phyloP scores from a whole-genome alignment of 2,329 filamentous ascomycete genomes.

The Epichloe uncinata region DNA sequence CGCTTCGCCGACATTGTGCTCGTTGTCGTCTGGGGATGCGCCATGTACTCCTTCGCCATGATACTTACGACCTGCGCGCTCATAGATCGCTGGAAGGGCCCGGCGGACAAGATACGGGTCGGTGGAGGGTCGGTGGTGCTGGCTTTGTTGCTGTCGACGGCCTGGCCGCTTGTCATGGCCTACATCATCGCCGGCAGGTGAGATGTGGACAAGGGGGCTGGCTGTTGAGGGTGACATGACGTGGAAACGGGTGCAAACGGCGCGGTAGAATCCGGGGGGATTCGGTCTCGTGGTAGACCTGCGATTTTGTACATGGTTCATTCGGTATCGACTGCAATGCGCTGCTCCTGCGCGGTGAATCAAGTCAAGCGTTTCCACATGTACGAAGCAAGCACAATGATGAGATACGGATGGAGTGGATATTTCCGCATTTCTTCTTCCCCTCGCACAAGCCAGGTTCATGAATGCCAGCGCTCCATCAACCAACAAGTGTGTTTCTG shows the following conservation, averaged over 20 bases:
- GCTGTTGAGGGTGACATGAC: no score
- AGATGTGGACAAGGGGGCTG: neutral
- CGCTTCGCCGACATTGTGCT: slow-evolving; percentile 18
- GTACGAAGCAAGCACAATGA: no score
- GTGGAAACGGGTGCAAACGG: no score
- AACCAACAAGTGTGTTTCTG: slow-evolving; percentile 29
- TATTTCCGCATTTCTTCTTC: neutral
- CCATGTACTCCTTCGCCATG: slow-evolving; percentile 26
- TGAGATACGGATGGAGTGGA: no score
- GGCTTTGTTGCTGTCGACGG: slow-evolving; percentile 20
- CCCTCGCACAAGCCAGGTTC: no score
- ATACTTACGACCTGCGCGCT: slow-evolving; percentile 29
- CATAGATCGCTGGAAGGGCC: slow-evolving; percentile 29
- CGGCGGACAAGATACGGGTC: slow-evolving; percentile 20
- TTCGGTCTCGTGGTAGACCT: no score
- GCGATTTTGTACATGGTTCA: no score
- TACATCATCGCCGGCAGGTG: slow-evolving; percentile 17
- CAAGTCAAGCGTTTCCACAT: no score
- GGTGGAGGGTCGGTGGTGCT: slow-evolving; percentile 16
- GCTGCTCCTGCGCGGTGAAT: no score
- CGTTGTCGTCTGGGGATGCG: slow-evolving; percentile 20
- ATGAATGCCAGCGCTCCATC: slow-evolving; percentile 7
- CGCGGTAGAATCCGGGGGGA: no score
- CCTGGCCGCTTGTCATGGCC: slow-evolving; percentile 23
- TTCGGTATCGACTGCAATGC: no score